Base-by-base conservation (phyloP, 2,329 filamentous ascomycete genomes). In the Colletotrichum scovillei region DNA sequence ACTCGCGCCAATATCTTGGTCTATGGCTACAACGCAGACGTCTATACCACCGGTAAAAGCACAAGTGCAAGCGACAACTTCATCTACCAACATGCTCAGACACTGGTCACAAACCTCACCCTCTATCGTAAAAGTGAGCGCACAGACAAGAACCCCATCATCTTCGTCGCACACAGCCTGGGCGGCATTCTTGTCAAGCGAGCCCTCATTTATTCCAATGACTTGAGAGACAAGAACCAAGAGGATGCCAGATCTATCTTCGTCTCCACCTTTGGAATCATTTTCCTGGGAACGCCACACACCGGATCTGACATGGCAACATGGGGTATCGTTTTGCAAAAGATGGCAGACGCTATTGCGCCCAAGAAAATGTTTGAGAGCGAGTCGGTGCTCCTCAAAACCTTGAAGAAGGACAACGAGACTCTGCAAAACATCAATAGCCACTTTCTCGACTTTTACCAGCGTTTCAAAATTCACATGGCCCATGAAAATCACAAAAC, bases 221-320 rank as follows among this genome's bases (percentile, higher is more conserved):
- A 91, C 77, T 80, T 93, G 14, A 86, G 85, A 8, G 87, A 86
- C 53, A 86, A 88, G 69, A 87, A 90, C 76, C 88, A 91, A 49
- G 89, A 93, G 73, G 88, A 92, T 68, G 87, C 91, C 46, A 88
- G 92, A 24, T 92, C 92, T 12, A 89, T 95, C 65, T 94, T 89
- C 76, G 88, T 94, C 11, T 94, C 92, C 1, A 95, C 93, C 0
- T 95, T 92, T 78, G 93, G 91, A 28, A 89, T 95, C 70, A 86
- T 95, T 42, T 95, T 95, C 79, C 86, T 95, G 32, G 93, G 93
- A 16, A 95, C 93, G 16, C 93, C 93, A 7, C 93, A 95, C 80
- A 90, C 88, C 22, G 93, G 93, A 9, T 91, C 92, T 1, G 91
- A 92, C 75, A 82, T 92, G 2, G 93, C 92, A 1, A 88, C 89